A percentile compares a stretch with the other conserved stretches of the same genome.
Evolutionary conservation across 345 rosid genomes (phyloP).

Genomic region (Mallotus nudiflorus): DNA sequence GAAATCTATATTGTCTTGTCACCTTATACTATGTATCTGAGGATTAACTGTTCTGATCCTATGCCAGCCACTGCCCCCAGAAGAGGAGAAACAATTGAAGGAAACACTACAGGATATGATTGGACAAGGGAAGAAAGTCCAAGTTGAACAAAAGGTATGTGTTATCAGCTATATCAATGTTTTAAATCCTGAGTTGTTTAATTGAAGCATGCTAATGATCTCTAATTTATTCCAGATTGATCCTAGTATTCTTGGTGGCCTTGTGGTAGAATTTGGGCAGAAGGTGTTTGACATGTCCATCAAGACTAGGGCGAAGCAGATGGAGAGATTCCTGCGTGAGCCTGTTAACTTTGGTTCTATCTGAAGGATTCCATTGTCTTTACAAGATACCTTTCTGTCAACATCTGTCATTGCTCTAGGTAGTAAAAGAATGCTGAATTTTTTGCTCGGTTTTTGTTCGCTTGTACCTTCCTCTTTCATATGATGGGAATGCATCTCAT

Average conservation of each 20-base stretch:
- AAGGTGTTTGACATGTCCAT: slow-evolving; percentile 98
- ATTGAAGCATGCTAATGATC: background rate
- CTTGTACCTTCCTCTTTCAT: background rate
- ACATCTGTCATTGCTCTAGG: background rate
- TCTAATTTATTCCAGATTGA: slow-evolving; percentile 57
- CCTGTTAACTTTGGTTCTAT: slow-evolving; percentile 38
- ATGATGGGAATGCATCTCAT: slow-evolving; percentile 13
- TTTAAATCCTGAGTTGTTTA: background rate
- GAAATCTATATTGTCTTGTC: background rate
- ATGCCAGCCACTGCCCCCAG: slow-evolving; percentile 72
- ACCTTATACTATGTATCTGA: background rate
- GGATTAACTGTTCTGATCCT: slow-evolving; percentile 9
- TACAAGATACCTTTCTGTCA: background rate
- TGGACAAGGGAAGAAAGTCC: slow-evolving; percentile 77
- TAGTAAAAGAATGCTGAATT: background rate
- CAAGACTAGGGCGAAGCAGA: slow-evolving; percentile 78
- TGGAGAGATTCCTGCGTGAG: slow-evolving; percentile 91
- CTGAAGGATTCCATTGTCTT: slow-evolving; percentile 2
- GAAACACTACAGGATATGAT: slow-evolving; percentile 73
- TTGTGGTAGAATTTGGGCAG: slow-evolving; percentile 74
- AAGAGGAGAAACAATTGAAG: slow-evolving; percentile 85
- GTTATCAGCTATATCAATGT: background rate
- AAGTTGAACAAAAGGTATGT: slow-evolving; percentile 78
- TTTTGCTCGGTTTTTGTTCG: slow-evolving; percentile 14
- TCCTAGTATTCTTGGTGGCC: slow-evolving; percentile 88